These are phyloP conservation scores for Tremellales sp. DNA, from an alignment of 1,284 basidiomycete species.

Conservation along the genomic window DNA sequence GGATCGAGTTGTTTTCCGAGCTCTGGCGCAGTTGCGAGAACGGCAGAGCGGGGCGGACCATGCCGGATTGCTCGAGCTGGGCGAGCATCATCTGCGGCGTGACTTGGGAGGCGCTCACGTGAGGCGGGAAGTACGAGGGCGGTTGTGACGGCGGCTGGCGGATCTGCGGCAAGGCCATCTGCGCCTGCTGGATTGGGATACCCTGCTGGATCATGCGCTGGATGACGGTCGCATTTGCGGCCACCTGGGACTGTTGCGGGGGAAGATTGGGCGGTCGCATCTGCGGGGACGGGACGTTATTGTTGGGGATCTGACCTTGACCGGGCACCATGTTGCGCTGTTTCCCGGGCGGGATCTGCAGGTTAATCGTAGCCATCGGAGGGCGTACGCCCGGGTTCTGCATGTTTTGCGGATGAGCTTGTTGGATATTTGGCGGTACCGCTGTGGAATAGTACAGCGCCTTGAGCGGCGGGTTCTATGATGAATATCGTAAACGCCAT, in stretches of 20 bases:
- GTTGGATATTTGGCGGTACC: constrained; percentile 8
- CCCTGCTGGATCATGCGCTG: constrained; percentile 36
- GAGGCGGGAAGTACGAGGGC: not conserved
- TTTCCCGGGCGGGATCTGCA: constrained; percentile 37
- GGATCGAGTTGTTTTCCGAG: constrained; percentile 12
- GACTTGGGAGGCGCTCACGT: constrained; percentile 7
- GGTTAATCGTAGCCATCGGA: constrained; percentile 23
- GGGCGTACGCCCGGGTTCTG: constrained; percentile 9
- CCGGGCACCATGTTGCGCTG: constrained; percentile 23
- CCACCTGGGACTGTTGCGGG: not conserved
- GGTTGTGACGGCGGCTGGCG: constrained; percentile 1
- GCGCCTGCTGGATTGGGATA: constrained; percentile 26
- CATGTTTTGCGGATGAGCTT: constrained; percentile 6
- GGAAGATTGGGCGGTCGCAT: constrained; percentile 13
- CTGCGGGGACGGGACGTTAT: constrained; percentile 15
- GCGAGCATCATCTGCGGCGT: constrained; percentile 24
- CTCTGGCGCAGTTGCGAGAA: constrained; percentile 5
- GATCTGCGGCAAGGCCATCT: constrained; percentile 4
- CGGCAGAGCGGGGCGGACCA: constrained; percentile 3
- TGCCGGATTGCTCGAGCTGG: constrained; percentile 13
- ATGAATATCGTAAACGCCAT: not conserved
- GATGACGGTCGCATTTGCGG: constrained; percentile 15
- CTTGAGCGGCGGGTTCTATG: constrained; percentile 30
- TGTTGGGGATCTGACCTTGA: constrained; percentile 1
- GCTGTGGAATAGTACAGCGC: constrained; percentile 25